These are phyloP conservation scores for Rachicladosporium sp. DNA, from an alignment of 2,329 filamentous ascomycete species.

Conservation along the genomic window DNA sequence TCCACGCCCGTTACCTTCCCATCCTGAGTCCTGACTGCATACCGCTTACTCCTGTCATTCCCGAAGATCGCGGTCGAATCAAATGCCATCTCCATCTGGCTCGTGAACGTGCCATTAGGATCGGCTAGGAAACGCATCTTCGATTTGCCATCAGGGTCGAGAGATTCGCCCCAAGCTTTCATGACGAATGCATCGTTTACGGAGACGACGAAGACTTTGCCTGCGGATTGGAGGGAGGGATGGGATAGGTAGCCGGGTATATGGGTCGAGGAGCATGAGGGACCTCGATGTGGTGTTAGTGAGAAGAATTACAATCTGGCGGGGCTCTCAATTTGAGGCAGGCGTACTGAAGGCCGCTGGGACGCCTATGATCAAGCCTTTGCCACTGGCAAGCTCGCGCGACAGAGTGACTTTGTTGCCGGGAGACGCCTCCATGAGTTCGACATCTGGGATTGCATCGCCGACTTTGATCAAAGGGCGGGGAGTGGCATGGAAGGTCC, in stretches of 20 bases:
- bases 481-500: constrained; percentile 52
- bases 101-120: constrained; percentile 65
- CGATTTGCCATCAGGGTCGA: constrained; percentile 63
- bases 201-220: constrained; percentile 76
- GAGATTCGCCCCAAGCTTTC: constrained; percentile 71
- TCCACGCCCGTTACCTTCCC: constrained; percentile 72
- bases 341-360: constrained; percentile 40
- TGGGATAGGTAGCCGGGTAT: constrained; percentile 79
- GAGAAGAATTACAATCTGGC: too few species aligned
- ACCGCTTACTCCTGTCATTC: constrained; percentile 71
- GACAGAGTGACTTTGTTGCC: constrained; percentile 84
- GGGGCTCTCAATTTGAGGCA: neutral
- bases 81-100: constrained; percentile 71
- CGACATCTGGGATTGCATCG: constrained; percentile 64
- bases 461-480: constrained; percentile 59
- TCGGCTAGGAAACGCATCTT: constrained; percentile 84
- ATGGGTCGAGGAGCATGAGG: constrained; percentile 56
- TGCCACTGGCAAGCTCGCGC: constrained; percentile 53
- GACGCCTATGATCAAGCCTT: constrained; percentile 74
- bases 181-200: constrained; percentile 97
- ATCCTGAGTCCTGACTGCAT: constrained; percentile 69
- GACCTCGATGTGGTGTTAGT: constrained; percentile 25
- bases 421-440: constrained; percentile 73
- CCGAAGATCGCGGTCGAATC: constrained; percentile 72
- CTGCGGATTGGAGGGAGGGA: constrained; percentile 63